Percentiles rank a stretch among this genome's conserved stretches.
Conservation (phyloP, 371 early-diverging fungal genomes). For the Phascolomyces articulosus region DNA sequence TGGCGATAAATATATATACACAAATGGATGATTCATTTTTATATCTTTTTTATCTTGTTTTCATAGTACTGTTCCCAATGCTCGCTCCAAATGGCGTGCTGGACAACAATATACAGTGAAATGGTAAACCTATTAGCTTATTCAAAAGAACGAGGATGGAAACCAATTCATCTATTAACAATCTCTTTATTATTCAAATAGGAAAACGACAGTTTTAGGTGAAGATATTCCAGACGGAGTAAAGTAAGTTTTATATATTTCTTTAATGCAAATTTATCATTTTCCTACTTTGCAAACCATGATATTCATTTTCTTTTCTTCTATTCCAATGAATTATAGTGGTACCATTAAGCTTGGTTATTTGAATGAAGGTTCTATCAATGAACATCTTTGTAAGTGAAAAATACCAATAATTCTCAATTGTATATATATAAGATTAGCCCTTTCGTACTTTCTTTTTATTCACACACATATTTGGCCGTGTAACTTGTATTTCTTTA, state of each 20-base stretch:
- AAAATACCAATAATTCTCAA: no score
- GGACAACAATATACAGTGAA: constrained; percentile 21
- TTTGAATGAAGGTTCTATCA: constrained; percentile 26
- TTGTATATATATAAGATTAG: background rate
- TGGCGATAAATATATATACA: no score
- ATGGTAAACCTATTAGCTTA: constrained; percentile 8
- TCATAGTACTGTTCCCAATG: constrained; percentile 13
- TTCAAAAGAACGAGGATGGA: no score
- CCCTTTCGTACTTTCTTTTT: background rate
- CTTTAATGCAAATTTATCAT: background rate
- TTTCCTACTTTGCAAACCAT: no score
- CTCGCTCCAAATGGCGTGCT: constrained; percentile 20
- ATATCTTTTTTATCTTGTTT: background rate
- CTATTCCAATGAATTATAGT: background rate
- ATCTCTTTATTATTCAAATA: background rate
- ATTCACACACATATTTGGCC: background rate
- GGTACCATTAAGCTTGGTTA: constrained; percentile 45
- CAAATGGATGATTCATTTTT: no score
- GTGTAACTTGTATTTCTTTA: no score
- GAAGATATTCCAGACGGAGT: constrained; percentile 15
- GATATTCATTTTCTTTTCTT: no score
- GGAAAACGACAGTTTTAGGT: constrained; percentile 8
- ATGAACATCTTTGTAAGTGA: constrained; percentile 38
- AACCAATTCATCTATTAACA: no score
- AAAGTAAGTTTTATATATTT: constrained; percentile 13